phyloP scores from a whole-genome alignment of 2,329 filamentous ascomycete genomes.

The Aquanectria penicillioides region DNA sequence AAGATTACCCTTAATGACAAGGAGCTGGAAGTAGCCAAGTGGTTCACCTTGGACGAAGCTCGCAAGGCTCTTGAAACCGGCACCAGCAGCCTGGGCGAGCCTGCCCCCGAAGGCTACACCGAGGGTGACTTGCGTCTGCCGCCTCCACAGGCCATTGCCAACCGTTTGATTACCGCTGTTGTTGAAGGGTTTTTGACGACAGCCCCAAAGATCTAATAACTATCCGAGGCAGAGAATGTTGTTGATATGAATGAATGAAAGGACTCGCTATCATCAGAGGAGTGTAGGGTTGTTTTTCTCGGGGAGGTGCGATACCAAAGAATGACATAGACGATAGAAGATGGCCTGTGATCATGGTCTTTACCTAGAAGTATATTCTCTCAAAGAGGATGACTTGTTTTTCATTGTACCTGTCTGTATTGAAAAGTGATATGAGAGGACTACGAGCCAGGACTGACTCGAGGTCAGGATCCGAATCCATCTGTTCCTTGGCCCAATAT shows the following conservation, averaged over 20 bases:
- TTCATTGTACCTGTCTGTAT: too few species aligned
- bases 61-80: slow-evolving; percentile 76
- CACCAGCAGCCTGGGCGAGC: slow-evolving; percentile 72
- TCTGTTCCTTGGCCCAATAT: too few species aligned
- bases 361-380: too few species aligned
- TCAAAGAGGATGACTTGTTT: too few species aligned
- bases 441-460: too few species aligned
- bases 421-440: too few species aligned
- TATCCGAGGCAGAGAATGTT: not conserved
- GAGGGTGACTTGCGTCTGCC: slow-evolving; percentile 84
- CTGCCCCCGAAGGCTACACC: slow-evolving; percentile 72
- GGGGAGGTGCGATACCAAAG: not conserved
- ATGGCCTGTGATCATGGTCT: not conserved
- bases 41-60: slow-evolving; percentile 87
- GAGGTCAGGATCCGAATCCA: too few species aligned
- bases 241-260: not conserved
- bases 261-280: not conserved
- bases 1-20: slow-evolving; percentile 87
- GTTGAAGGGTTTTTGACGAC: slow-evolving; percentile 75
- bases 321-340: not conserved
- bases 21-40: slow-evolving; percentile 89
- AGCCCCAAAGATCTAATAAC: slow-evolving; percentile 59
- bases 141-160: slow-evolving; percentile 88
- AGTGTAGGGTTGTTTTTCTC: not conserved
- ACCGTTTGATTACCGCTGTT: slow-evolving; percentile 85